Conservation (phyloP, 2,329 filamentous ascomycete genomes). For the Colletotrichum lindemuthianum region DNA sequence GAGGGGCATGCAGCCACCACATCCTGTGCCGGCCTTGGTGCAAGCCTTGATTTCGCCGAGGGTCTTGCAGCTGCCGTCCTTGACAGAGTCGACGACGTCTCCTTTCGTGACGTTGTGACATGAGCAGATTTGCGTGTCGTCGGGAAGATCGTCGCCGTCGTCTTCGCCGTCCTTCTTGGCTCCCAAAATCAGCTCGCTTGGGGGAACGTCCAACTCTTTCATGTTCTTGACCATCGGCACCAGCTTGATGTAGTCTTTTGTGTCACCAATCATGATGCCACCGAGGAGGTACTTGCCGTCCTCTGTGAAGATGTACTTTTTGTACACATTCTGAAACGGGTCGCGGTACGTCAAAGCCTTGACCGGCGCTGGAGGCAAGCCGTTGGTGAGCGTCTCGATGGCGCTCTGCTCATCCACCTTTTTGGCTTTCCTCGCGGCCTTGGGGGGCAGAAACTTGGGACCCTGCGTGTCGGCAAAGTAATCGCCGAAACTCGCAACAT, state of each 20-base stretch:
- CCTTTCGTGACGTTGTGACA: constrained; percentile 94
- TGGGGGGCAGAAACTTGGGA: constrained; percentile 76
- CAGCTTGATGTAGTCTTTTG: constrained; percentile 88
- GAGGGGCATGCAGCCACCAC: constrained; percentile 89
- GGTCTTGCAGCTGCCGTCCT: constrained; percentile 82
- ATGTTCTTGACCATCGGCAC: constrained; percentile 88
- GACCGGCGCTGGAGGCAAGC: constrained; percentile 68
- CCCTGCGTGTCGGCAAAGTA: constrained; percentile 92
- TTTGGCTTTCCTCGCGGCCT: constrained; percentile 53
- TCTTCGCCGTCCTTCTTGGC: constrained; percentile 79
- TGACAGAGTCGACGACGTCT: constrained; percentile 77
- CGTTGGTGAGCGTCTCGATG: constrained; percentile 63
- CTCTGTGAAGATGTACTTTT: constrained; percentile 90
- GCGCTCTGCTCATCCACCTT: constrained; percentile 46
- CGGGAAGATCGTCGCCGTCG: constrained; percentile 78
- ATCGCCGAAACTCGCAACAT: constrained; percentile 93
- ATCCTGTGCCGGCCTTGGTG: constrained; percentile 92
- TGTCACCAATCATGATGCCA: constrained; percentile 98
- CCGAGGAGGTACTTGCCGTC: constrained; percentile 91
- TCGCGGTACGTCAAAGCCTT: constrained; percentile 91
- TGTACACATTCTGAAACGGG: constrained; percentile 88
- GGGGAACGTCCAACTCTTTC: constrained; percentile 80
- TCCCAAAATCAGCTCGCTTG: constrained; percentile 85
- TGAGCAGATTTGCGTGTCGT: constrained; percentile 90
- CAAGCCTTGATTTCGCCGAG: constrained; percentile 86